These are phyloP conservation scores for Colletotrichum tanaceti DNA, from an alignment of 2,329 filamentous ascomycete species.

Conservation along the genomic window DNA sequence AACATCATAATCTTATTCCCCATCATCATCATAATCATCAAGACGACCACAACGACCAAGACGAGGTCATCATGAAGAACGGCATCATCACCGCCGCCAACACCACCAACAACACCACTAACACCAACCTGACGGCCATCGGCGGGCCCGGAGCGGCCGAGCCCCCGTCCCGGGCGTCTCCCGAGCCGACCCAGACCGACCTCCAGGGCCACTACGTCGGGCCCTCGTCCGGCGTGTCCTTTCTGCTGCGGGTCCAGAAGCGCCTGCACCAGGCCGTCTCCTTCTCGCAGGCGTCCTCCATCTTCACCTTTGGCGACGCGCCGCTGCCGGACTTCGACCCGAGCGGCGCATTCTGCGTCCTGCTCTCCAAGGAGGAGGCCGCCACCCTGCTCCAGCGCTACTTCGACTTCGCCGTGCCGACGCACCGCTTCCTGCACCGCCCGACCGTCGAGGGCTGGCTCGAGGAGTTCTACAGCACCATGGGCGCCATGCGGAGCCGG, in stretches of 20 bases:
- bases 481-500: constrained; percentile 46
- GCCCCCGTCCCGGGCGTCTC: constrained; percentile 57
- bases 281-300: constrained; percentile 53
- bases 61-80: constrained; percentile 26
- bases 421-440: constrained; percentile 66
- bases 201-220: constrained; percentile 50
- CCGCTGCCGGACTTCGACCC: constrained; percentile 56
- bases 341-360: constrained; percentile 49
- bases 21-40: too few species aligned
- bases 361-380: constrained; percentile 54
- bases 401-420: constrained; percentile 68
- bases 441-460: constrained; percentile 63
- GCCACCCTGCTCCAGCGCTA: constrained; percentile 59
- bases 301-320: constrained; percentile 63
- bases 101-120: background rate
- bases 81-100: too few species aligned
- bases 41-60: background rate
- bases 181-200: constrained; percentile 48
- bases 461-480: constrained; percentile 54
- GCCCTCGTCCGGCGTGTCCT: constrained; percentile 48
- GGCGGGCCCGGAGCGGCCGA: constrained; percentile 48
- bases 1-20: too few species aligned
- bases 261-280: constrained; percentile 43
- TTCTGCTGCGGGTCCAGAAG: constrained; percentile 48
- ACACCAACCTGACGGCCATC: constrained; percentile 3